Conservation (phyloP, 2,329 filamentous ascomycete genomes). For the Ceratocystis lukuohia region DNA sequence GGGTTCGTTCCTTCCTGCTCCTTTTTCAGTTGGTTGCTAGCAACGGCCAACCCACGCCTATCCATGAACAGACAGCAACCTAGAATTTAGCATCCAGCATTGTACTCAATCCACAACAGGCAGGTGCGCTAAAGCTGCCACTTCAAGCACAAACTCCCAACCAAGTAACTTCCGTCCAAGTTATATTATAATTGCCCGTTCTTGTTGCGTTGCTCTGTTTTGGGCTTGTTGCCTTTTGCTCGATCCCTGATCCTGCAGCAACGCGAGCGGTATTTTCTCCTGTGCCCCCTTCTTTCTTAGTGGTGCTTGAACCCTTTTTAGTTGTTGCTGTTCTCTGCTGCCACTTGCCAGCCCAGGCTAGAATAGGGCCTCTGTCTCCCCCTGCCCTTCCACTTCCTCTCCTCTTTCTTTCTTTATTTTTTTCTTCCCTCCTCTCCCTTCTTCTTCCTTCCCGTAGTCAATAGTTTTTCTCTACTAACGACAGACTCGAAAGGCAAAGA, state of each 20-base stretch:
- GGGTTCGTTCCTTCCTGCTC: constrained; percentile 11
- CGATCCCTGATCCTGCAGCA: constrained; percentile 13
- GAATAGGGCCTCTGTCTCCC: neutral
- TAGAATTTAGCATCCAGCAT: too few relatives aligned
- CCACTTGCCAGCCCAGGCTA: neutral
- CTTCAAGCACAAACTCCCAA: neutral
- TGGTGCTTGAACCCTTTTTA: constrained; percentile 9
- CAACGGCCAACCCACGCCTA: neutral
- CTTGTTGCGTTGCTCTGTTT: neutral
- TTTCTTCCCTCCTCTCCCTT: constrained; percentile 2
- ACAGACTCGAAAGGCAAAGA: neutral
- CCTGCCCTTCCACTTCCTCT: neutral
- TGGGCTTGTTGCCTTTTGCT: neutral
- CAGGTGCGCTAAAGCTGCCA: neutral
- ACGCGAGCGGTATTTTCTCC: neutral
- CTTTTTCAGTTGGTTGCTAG: neutral
- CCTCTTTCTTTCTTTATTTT: neutral
- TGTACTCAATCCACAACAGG: too few relatives aligned
- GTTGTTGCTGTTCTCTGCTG: neutral
- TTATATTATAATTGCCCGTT: too few relatives aligned
- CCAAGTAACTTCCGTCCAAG: neutral
- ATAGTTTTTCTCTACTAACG: constrained; percentile 6
- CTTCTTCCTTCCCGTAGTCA: constrained; percentile 7
- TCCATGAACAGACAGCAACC: neutral
- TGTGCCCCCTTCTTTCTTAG: constrained; percentile 11